These are phyloP conservation scores for Alnus glutinosa DNA, from an alignment of 306 rosid species.

Conservation along the genomic window DNA sequence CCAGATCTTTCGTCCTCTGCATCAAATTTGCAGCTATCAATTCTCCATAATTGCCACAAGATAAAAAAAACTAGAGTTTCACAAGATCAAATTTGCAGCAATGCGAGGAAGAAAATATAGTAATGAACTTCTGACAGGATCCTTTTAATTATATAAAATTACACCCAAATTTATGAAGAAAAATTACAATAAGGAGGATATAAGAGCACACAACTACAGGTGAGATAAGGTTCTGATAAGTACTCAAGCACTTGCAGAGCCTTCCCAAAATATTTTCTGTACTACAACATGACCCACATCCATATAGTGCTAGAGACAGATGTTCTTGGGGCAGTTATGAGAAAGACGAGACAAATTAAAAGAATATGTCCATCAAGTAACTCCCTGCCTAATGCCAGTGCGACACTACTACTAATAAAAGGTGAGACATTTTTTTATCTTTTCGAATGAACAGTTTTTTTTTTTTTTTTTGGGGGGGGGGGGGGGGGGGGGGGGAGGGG, in stretches of 20 bases:
- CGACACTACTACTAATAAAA: background rate
- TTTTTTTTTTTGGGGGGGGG: no score
- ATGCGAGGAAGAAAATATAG: background rate
- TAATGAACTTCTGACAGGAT: background rate
- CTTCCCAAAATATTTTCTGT: background rate
- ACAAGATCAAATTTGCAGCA: background rate
- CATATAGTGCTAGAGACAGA: background rate
- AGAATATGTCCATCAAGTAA: background rate
- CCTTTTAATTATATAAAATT: background rate
- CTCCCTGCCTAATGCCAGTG: background rate
- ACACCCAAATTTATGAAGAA: background rate
- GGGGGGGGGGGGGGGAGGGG: background rate
- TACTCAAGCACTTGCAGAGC: background rate
- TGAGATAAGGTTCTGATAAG: background rate
- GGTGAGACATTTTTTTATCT: background rate
- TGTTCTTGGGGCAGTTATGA: background rate
- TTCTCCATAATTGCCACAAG: constrained; percentile 7
- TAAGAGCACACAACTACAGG: background rate
- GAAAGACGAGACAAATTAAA: background rate
- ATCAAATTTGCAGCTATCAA: constrained; percentile 36
- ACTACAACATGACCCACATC: background rate
- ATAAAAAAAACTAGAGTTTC: background rate
- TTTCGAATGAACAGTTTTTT: background rate
- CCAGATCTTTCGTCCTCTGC: constrained; percentile 98
- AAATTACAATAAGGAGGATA: background rate